These are phyloP conservation scores for Geopyxis carbonaria DNA, from an alignment of 495 filamentous ascomycete species.

Conservation along the genomic window DNA sequence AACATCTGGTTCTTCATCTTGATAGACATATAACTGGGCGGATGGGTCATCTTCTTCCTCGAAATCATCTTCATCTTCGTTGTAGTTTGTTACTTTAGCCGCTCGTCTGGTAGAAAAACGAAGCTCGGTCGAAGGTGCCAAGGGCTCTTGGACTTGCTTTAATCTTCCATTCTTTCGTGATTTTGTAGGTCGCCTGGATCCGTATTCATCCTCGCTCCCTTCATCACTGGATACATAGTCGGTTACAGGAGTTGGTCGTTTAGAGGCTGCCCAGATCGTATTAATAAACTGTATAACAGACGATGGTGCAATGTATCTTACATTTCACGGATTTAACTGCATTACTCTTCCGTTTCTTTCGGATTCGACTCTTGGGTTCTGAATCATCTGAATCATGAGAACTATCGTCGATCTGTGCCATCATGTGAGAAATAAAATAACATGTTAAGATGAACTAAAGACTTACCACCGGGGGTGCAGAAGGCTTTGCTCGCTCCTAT, in stretches of 20 bases:
- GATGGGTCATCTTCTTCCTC: constrained; percentile 54
- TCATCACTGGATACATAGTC: constrained; percentile 38
- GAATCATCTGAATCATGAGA: constrained; percentile 58
- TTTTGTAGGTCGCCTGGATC: constrained; percentile 34
- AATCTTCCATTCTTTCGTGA: constrained; percentile 73
- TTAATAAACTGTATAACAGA: constrained; percentile 23
- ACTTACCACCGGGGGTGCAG: constrained; percentile 31
- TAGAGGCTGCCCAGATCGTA: constrained; percentile 37
- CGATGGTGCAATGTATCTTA: constrained; percentile 34
- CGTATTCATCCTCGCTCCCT: constrained; percentile 23
- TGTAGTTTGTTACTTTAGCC: constrained; percentile 62
- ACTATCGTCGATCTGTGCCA: constrained; percentile 31
- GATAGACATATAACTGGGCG: constrained; percentile 44
- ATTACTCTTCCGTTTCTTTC: constrained; percentile 30
- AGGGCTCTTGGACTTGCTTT: constrained; percentile 41
- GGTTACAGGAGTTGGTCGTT: constrained; percentile 37
- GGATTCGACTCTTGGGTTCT: constrained; percentile 43
- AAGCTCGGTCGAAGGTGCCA: constrained; percentile 58
- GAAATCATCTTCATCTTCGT: constrained; percentile 75
- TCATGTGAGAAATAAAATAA: no score
- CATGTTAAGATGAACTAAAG: constrained; percentile 9
- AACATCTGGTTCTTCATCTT: constrained; percentile 29
- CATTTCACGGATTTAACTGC: constrained; percentile 30
- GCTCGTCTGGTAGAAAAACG: constrained; percentile 83
- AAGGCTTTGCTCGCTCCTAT: constrained; percentile 38